Evolutionary conservation across 768 basidiomycete species (phyloP).

Genomic region (Amyloporia xantha): DNA sequence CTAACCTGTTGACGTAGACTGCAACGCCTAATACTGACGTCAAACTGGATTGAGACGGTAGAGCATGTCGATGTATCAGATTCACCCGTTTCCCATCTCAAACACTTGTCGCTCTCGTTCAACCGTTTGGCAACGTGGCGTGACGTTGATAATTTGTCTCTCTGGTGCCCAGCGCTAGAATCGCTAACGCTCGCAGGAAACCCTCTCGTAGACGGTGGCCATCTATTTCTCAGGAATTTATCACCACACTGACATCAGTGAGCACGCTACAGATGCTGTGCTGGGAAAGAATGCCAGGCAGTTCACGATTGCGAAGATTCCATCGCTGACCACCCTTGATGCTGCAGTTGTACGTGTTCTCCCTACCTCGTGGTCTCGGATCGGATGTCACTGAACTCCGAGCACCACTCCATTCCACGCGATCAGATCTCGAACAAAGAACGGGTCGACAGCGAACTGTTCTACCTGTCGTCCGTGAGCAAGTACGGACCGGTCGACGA

Average conservation of each 20-base stretch:
- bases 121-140: constrained; percentile 57
- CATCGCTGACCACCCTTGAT: constrained; percentile 57
- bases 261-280: constrained; percentile 27
- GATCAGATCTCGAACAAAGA: constrained; percentile 62
- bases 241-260: too few species aligned
- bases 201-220: constrained; percentile 56
- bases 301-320: constrained; percentile 59
- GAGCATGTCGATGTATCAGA: not conserved
- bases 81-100: constrained; percentile 31
- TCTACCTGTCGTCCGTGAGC: constrained; percentile 67
- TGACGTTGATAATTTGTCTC: constrained; percentile 55
- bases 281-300: constrained; percentile 35
- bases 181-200: constrained; percentile 57
- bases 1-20: constrained; percentile 36
- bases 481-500: constrained; percentile 38
- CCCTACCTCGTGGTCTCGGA: not conserved
- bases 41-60: constrained; percentile 51
- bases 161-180: constrained; percentile 65
- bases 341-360: constrained; percentile 49
- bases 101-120: constrained; percentile 55
- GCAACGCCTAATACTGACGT: constrained; percentile 57
- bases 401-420: not conserved
- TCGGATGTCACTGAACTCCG: not conserved
- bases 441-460: constrained; percentile 74
- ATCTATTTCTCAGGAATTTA: too few species aligned